A percentile compares a stretch with the other conserved stretches of the same genome.
Evolutionary conservation across 495 filamentous ascomycete genomes (phyloP).

Genomic region (Lophiotrema nucula): DNA sequence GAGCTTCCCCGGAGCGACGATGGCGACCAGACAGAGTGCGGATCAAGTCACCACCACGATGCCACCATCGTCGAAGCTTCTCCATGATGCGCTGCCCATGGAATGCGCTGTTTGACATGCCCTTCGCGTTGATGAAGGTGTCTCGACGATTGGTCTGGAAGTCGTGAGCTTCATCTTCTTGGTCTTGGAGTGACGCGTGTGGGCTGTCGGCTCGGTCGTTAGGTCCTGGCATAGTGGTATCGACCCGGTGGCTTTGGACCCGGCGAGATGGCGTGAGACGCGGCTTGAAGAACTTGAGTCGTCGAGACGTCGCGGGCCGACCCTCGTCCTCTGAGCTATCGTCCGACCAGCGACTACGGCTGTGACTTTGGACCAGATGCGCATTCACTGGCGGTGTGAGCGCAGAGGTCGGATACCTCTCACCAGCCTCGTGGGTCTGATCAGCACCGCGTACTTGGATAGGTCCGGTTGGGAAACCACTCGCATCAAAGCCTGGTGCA

Average conservation of each 20-base stretch:
- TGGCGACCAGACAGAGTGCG: background rate
- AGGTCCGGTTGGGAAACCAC: background rate
- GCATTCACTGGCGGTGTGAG: conserved; percentile 35
- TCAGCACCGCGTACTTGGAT: background rate
- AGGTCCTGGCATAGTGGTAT: background rate
- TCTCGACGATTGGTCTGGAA: background rate
- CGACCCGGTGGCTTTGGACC: background rate
- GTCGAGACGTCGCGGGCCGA: background rate
- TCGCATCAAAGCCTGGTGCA: conserved; percentile 6
- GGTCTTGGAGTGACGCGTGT: conserved; percentile 4
- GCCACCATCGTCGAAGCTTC: background rate
- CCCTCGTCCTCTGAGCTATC: background rate
- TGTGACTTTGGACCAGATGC: conserved; percentile 13
- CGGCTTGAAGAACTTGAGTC: background rate
- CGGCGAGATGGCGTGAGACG: background rate
- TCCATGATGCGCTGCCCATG: background rate
- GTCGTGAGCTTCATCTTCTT: background rate
- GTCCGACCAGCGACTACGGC: conserved; percentile 43
- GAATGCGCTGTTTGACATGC: conserved; percentile 2
- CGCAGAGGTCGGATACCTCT: conserved; percentile 40
- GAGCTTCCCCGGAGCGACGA: background rate
- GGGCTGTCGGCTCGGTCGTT: background rate
- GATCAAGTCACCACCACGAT: background rate
- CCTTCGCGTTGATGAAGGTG: conserved; percentile 2
- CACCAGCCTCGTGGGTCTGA: conserved; percentile 38